Base-by-base conservation (phyloP, 2,329 filamentous ascomycete genomes). In the Fusarium sp. region DNA sequence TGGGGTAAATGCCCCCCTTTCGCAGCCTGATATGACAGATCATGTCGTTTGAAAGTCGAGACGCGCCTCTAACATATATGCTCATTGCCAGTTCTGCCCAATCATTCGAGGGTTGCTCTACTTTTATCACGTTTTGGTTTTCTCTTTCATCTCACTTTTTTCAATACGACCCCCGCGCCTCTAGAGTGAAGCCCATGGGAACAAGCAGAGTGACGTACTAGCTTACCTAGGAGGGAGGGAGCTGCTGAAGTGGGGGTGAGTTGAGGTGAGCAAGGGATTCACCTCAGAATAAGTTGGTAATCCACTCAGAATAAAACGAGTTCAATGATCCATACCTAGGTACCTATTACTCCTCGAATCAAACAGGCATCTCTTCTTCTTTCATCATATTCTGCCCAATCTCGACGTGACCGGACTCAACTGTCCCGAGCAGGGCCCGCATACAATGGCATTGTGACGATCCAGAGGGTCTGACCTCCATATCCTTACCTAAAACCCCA, bases 11-110 rank as follows among this genome's bases (percentile, higher is more conserved):
- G 51, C 47, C 39, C 64, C 58, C 53, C 58, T 41, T 56, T 39
- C 39, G 31, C 36, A 47, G 39, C 42, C 66, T 69, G 66, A 68
- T 69, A 55, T 61, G 56, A 68, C 66, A 63, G 66, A 65, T 66
- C 66, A 68, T 53, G 56, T 49, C 52, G 64, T 63, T 58, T 58
- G 64, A 35, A 42, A 58, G 63, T 59, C 58, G 62, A 69, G 56
- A 69, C 66, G 66, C 62, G 59, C 63, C 66, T 67, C 56, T 47
- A 29, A 61, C 60, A 62, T 31, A 37, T 53, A 36, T 31, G 36
- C 41, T 39, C 42, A 27, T 43, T 48, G 20, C 37, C 31, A 59
- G 31, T 21, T 47, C 20, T 17, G 14, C 25, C 53, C 53, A 59
- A 46, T 48, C 41, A 64, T 49, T 49, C 20, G 15, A 23, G 15